Base-by-base conservation (phyloP, 2,329 filamentous ascomycete species). In the Grosmannia huntii region DNA sequence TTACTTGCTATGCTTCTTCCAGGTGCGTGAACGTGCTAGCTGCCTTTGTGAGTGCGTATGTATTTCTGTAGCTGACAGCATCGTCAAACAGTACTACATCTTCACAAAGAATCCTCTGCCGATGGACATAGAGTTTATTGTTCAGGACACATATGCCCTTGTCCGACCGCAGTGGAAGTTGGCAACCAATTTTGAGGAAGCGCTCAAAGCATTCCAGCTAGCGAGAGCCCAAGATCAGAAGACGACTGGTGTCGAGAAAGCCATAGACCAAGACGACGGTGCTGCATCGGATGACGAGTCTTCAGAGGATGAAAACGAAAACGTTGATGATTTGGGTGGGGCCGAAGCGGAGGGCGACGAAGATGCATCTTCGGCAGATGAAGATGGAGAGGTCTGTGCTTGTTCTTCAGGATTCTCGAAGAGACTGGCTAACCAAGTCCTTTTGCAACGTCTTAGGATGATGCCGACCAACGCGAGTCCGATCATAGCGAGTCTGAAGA, bases 121-220 rank as follows among this genome's bases (percentile, higher is more conserved):
- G 0, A 95, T 99, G 89, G 94, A 99, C 64, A 89, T 97, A 53
- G 94, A 99, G 60, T 99, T 99, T 69, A 85, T 96, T 52, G 82
- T 99, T 7, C 91, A 96, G 69, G 94, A 99, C 69, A 91, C 89
- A 0, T 97, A 88, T 71, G 84, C 86, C 28, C 73, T 90, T 38
- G 86, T 90, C 14, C 82, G 94, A 53, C 92, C 94, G 5, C 88
- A 96, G 68, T 99, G 92, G 94, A 95, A 94, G 70, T 75, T 96
- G 52, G 84, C 89, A 23, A 80, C 83, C 5, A 87, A 86, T 63
- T 70, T 94, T 6, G 85, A 95, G 57, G 94, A 97, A 71, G 92
- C 94, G 11, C 82, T 84, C 12, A 85, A 84, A 63, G 80, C 86
- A 2, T 96, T 99, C 68, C 86, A 90, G 63, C 84, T 95, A 63